These are phyloP conservation scores for Aspergillus heteromorphus DNA, from an alignment of 495 filamentous ascomycete species.

Conservation along the genomic window DNA sequence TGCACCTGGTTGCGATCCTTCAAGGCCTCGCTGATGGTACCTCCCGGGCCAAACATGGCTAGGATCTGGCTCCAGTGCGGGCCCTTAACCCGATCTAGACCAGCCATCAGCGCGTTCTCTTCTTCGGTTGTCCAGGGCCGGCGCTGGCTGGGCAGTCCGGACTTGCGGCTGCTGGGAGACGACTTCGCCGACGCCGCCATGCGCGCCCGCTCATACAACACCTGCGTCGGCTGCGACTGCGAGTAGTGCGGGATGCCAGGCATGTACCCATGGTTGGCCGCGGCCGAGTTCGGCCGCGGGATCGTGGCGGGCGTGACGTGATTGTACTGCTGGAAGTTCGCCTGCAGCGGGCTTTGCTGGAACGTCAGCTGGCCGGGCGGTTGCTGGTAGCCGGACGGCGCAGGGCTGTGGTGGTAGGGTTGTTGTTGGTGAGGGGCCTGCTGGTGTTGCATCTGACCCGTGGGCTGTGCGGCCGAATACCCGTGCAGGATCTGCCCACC, in stretches of 20 bases:
- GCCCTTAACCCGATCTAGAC: constrained; percentile 84
- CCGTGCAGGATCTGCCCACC: constrained; percentile 18
- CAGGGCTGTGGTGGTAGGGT: constrained; percentile 36
- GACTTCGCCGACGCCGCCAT: constrained; percentile 77
- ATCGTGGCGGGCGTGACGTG: constrained; percentile 34
- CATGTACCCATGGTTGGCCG: constrained; percentile 43
- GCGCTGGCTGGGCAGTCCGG: constrained; percentile 76
- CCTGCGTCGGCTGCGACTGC: constrained; percentile 71
- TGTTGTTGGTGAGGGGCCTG: constrained; percentile 31
- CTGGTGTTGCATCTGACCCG: constrained; percentile 25
- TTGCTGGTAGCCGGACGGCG: constrained; percentile 37
- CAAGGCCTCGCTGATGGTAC: constrained; percentile 75
- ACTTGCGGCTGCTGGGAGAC: constrained; percentile 64
- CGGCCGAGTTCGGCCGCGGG: constrained; percentile 28
- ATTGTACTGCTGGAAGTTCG: constrained; percentile 43
- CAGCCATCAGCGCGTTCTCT: constrained; percentile 88
- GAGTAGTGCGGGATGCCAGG: constrained; percentile 54
- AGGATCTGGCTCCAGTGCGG: constrained; percentile 97
- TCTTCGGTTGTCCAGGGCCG: constrained; percentile 88
- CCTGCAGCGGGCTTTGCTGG: constrained; percentile 38
- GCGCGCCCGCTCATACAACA: constrained; percentile 76
- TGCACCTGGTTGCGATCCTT: constrained; percentile 95
- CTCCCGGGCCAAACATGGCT: constrained; percentile 77
- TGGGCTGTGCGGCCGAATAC: constrained; percentile 18
- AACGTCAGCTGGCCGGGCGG: constrained; percentile 31